phyloP scores from a whole-genome alignment of 129 eudicot genomes.

The Solidago caesia region DNA sequence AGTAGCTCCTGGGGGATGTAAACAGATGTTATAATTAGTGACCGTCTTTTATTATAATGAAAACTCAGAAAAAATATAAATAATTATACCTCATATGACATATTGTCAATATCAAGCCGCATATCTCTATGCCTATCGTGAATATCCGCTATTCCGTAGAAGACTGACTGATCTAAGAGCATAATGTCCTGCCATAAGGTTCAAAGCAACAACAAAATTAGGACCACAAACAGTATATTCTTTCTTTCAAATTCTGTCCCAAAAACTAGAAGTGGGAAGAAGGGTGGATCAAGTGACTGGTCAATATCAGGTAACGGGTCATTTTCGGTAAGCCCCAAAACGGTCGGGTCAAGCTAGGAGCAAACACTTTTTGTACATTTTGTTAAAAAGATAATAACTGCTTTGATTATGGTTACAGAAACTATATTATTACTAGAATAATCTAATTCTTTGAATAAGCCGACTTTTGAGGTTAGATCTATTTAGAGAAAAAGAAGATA shows the following conservation, averaged over 20 bases:
- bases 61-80: neutral
- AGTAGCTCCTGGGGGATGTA: constrained; percentile 53
- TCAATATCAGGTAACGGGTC: neutral
- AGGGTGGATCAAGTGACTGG: neutral
- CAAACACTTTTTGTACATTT: neutral
- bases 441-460: neutral
- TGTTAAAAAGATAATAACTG: neutral
- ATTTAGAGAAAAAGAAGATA: no score
- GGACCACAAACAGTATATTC: neutral
- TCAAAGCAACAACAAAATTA: neutral
- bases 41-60: neutral
- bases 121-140: constrained; percentile 82
- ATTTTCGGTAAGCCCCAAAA: neutral
- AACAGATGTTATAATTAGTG: neutral
- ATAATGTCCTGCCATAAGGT: constrained; percentile 60
- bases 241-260: neutral
- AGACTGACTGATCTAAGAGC: constrained; percentile 74
- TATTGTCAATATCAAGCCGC: constrained; percentile 89
- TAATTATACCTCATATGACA: constrained; percentile 76
- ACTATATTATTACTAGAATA: neutral
- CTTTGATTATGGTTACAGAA: neutral
- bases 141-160: constrained; percentile 68
- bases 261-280: neutral
- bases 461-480: neutral
- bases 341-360: neutral